A percentile compares a stretch with the other conserved stretches of the same genome.
Evolutionary conservation across 1,139 yeast genomes (phyloP).

Genomic region (Torulaspora pretoriensis): DNA sequence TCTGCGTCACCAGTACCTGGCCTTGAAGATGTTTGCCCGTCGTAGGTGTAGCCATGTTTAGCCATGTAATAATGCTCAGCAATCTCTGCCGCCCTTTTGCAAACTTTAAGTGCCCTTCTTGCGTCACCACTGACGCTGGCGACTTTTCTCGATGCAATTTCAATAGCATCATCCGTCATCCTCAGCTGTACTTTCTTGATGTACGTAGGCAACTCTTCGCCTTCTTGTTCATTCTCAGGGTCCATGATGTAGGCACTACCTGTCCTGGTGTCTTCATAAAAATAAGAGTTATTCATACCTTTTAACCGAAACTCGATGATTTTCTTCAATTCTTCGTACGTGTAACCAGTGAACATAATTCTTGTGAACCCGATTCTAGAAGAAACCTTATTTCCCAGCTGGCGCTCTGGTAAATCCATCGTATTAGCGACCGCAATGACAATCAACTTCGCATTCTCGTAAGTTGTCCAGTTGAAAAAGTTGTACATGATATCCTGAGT

Average conservation of each 20-base stretch:
- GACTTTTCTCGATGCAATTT: constrained; percentile 87
- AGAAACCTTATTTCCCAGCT: constrained; percentile 80
- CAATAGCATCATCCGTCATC: constrained; percentile 74
- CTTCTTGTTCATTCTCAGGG: constrained; percentile 13
- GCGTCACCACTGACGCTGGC: constrained; percentile 98
- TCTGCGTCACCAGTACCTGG: constrained; percentile 20
- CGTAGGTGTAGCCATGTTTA: constrained; percentile 35
- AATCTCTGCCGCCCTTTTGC: constrained; percentile 84
- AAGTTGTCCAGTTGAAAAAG: constrained; percentile 96
- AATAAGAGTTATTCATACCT: constrained; percentile 42
- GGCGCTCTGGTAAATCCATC: constrained; percentile 93
- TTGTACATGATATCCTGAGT: constrained; percentile 90
- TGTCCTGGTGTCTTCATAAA: constrained; percentile 33
- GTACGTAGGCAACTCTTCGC: constrained; percentile 17
- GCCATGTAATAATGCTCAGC: constrained; percentile 60
- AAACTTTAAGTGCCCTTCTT: constrained; percentile 81
- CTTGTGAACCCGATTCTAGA: constrained; percentile 87
- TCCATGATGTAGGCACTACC: constrained; percentile 34
- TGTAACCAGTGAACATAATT: constrained; percentile 84
- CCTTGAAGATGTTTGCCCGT: constrained; percentile 18
- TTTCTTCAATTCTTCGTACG: constrained; percentile 68
- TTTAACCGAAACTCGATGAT: constrained; percentile 72
- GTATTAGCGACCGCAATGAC: constrained; percentile 95
- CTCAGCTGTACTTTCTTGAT: constrained; percentile 39
- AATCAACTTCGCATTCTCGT: constrained; percentile 69